Evolutionary conservation across 441 rosid genomes (phyloP).

Genomic region (Lagerstroemia fauriei): DNA sequence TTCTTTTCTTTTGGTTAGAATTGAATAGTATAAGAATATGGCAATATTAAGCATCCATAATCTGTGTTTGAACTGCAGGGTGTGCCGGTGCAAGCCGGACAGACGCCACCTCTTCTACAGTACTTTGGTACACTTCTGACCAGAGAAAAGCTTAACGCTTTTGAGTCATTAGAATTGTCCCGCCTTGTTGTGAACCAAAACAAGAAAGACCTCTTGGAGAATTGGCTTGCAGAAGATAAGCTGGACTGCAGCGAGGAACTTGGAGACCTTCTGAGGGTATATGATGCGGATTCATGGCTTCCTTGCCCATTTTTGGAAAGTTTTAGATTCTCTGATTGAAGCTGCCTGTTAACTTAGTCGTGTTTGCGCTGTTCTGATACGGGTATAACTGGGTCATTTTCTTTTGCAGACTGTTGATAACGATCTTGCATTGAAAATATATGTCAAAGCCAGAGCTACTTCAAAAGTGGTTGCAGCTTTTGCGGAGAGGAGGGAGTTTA

Average conservation of each 20-base stretch:
- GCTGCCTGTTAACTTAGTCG: not conserved
- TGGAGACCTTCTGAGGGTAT: slow-evolving; percentile 98
- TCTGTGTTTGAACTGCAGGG: slow-evolving; percentile 52
- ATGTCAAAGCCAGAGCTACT: slow-evolving; percentile 96
- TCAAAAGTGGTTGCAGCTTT: slow-evolving; percentile 99
- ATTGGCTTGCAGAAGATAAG: slow-evolving; percentile 99
- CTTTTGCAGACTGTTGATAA: slow-evolving; percentile 91
- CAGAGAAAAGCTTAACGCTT: slow-evolving; percentile 90
- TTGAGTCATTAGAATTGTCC: slow-evolving; percentile 93
- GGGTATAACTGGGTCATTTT: slow-evolving; percentile 13
- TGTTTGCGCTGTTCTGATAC: slow-evolving; percentile 3
- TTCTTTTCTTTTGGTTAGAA: not conserved
- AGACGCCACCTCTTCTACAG: slow-evolving; percentile 95
- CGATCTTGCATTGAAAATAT: slow-evolving; percentile 95
- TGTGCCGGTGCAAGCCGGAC: slow-evolving; percentile 99
- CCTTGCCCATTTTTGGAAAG: not conserved
- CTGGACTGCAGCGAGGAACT: slow-evolving; percentile 98
- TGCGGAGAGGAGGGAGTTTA: slow-evolving; percentile 99
- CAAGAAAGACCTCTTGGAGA: slow-evolving; percentile 94
- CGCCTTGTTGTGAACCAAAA: slow-evolving; percentile 98
- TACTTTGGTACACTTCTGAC: slow-evolving; percentile 98
- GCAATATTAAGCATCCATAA: not conserved
- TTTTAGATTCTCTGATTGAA: slow-evolving; percentile 10
- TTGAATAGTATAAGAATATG: not conserved
- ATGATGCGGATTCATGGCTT: slow-evolving; percentile 20